These are phyloP conservation scores for Acrasis kona DNA, from an alignment of 78 protist genomes.

Conservation along the genomic window DNA sequence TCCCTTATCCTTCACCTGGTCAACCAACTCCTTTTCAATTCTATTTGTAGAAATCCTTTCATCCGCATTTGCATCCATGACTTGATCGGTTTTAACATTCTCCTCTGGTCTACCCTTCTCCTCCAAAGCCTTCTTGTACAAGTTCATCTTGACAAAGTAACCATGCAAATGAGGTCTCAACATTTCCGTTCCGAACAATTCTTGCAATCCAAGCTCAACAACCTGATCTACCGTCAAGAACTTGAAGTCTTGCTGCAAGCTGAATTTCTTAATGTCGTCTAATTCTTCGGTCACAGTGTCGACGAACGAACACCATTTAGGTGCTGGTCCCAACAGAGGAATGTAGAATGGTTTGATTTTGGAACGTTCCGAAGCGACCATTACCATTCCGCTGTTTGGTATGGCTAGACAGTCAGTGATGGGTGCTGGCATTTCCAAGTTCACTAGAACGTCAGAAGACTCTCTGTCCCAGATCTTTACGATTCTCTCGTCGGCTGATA, in stretches of 20 bases:
- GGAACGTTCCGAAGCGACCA: slow-evolving; percentile 66
- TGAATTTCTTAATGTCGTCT: slow-evolving; percentile 44
- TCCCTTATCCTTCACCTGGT: background rate
- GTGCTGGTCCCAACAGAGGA: slow-evolving; percentile 94
- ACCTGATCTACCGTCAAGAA: slow-evolving; percentile 87
- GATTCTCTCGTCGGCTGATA: slow-evolving; percentile 50
- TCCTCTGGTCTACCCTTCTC: background rate
- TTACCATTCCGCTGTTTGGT: slow-evolving; percentile 65
- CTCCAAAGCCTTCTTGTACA: slow-evolving; percentile 21
- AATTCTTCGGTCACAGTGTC: slow-evolving; percentile 87
- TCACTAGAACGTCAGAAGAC: slow-evolving; percentile 9
- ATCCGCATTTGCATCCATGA: background rate
- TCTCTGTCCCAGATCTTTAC: slow-evolving; percentile 63
- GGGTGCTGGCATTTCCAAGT: slow-evolving; percentile 65
- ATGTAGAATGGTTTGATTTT: slow-evolving; percentile 68
- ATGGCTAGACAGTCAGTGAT: slow-evolving; percentile 35
- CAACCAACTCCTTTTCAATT: background rate
- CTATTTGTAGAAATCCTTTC: background rate
- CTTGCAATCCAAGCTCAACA: background rate
- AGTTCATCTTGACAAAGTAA: slow-evolving; percentile 62
- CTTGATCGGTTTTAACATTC: background rate
- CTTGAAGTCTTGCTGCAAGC: slow-evolving; percentile 71
- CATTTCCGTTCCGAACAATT: slow-evolving; percentile 52
- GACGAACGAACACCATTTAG: slow-evolving; percentile 91
- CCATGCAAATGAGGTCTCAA: slow-evolving; percentile 92